phyloP scores from a whole-genome alignment of 169 alveolate species.

The Plasmodium adleri region DNA sequence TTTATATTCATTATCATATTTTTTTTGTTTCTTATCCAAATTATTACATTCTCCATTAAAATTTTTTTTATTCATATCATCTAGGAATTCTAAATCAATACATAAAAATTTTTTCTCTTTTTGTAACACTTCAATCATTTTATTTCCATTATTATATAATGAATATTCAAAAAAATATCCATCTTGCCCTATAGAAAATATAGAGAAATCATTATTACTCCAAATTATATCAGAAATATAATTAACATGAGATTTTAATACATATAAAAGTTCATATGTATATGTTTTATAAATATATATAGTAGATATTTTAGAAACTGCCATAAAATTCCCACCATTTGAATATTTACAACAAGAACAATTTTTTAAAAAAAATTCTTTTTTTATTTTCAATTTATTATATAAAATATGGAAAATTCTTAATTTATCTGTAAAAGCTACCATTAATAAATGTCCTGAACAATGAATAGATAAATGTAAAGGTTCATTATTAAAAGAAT shows the following conservation, averaged over 20 bases:
- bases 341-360: conserved; percentile 74
- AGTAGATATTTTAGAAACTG: conserved; percentile 63
- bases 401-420: conserved; percentile 67
- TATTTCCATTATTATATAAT: conserved; percentile 71
- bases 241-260: conserved; percentile 63
- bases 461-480: conserved; percentile 56
- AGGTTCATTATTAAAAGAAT: conserved; percentile 73
- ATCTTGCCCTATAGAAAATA: conserved; percentile 67
- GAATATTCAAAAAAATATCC: conserved; percentile 73
- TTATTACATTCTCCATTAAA: conserved; percentile 9
- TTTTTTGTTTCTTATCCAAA: conserved; percentile 1
- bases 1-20: conserved; percentile 56
- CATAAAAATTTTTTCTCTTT: conserved; percentile 70
- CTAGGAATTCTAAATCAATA: conserved; percentile 51
- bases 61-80: conserved; percentile 15
- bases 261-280: conserved; percentile 54
- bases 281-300: conserved; percentile 68
- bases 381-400: conserved; percentile 67
- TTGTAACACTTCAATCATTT: conserved; percentile 62
- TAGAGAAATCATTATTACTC: conserved; percentile 53
- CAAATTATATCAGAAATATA: conserved; percentile 64
- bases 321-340: conserved; percentile 75
- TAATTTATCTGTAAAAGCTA: conserved; percentile 60
- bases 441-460: conserved; percentile 55
- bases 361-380: conserved; percentile 70